Conservation (phyloP, 1,284 basidiomycete genomes). For the Cerioporus squamosus region DNA sequence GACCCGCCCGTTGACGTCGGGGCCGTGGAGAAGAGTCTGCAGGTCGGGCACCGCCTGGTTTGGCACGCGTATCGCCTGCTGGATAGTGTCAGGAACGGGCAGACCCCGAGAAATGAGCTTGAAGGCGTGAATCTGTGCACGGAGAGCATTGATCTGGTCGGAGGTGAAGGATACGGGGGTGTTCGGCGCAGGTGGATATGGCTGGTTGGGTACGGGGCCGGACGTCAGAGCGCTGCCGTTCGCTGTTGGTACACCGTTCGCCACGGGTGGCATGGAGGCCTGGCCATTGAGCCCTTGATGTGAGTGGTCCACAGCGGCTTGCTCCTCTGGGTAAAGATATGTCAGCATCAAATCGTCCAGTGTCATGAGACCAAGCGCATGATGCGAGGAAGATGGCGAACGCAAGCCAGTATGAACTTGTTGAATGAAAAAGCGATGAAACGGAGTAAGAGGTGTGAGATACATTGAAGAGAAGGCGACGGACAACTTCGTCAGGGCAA, state of each 20-base stretch:
- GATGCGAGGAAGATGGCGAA: too few species aligned
- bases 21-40: conserved; percentile 63
- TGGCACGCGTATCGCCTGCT: conserved; percentile 75
- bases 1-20: conserved; percentile 65
- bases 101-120: conserved; percentile 82
- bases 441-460: too few species aligned
- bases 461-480: too few species aligned
- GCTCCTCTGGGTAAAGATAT: conserved; percentile 16
- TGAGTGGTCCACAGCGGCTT: conserved; percentile 21
- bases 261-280: conserved; percentile 17
- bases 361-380: too few species aligned
- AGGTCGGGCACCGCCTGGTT: conserved; percentile 63
- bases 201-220: conserved; percentile 35
- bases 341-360: too few species aligned
- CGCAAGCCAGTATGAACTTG: too few species aligned
- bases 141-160: conserved; percentile 85
- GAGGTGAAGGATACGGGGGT: conserved; percentile 82
- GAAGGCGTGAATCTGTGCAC: conserved; percentile 90
- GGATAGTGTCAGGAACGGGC: conserved; percentile 81
- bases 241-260: conserved; percentile 33
- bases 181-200: conserved; percentile 42
- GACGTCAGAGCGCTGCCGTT: conserved; percentile 34
- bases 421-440: too few species aligned
- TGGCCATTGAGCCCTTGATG: conserved; percentile 27
- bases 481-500: too few species aligned